A percentile compares a stretch with the other conserved stretches of the same genome.
Evolutionary conservation across 805 yeast genomes (phyloP).

Genomic region (Ogataea salicorniae): DNA sequence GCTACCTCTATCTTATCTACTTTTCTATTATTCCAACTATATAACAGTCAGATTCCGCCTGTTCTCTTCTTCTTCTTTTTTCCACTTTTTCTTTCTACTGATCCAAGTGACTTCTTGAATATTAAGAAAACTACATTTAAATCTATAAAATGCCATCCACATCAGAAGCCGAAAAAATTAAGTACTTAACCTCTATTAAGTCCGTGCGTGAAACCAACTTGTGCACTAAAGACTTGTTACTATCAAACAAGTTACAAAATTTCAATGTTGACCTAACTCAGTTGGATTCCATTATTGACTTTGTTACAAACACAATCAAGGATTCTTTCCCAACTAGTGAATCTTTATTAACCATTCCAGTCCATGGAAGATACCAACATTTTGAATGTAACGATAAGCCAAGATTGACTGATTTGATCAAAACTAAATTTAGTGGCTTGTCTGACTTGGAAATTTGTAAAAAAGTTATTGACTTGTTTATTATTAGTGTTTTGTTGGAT

Average conservation of each 20-base stretch:
- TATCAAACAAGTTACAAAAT: slow-evolving; percentile 33
- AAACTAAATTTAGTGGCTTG: slow-evolving; percentile 29
- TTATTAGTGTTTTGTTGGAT: slow-evolving; percentile 57
- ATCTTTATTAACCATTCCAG: slow-evolving; percentile 43
- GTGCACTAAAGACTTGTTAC: slow-evolving; percentile 38
- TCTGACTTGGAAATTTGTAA: slow-evolving; percentile 42
- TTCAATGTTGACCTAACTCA: slow-evolving; percentile 41
- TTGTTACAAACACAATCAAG: slow-evolving; percentile 39
- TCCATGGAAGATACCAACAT: slow-evolving; percentile 68
- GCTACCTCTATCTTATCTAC: background rate
- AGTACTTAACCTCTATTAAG: slow-evolving; percentile 42
- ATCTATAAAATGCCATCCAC: slow-evolving; percentile 3
- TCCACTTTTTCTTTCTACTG: background rate
- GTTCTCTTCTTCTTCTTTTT: background rate
- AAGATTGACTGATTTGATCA: slow-evolving; percentile 41
- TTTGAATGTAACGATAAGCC: slow-evolving; percentile 45
- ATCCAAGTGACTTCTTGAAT: background rate
- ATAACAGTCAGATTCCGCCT: background rate
- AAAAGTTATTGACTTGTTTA: slow-evolving; percentile 51
- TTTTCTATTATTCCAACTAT: background rate
- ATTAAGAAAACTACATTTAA: background rate
- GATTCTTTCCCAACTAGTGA: slow-evolving; percentile 40
- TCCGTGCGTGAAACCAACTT: slow-evolving; percentile 52
- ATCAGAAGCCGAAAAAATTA: slow-evolving; percentile 10
- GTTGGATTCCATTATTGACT: slow-evolving; percentile 39